Evolutionary conservation across 805 yeast species (phyloP).

Genomic region (Kluyveromyces aestuarii): DNA sequence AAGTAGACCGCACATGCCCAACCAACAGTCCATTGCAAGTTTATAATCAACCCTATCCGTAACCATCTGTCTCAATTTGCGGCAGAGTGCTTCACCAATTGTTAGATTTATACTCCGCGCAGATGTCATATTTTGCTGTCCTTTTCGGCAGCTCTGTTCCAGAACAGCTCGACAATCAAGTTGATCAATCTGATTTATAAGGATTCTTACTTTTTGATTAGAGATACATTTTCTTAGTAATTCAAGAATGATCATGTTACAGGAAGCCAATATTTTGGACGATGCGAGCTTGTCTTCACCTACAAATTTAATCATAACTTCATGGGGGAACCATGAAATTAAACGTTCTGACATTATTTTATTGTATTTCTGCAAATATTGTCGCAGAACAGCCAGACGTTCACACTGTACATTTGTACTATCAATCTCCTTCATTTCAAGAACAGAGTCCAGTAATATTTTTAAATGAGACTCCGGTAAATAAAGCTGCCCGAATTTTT

Average conservation of each 20-base stretch:
- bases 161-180: background rate
- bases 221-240: constrained; percentile 17
- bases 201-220: background rate
- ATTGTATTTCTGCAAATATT: constrained; percentile 17
- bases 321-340: constrained; percentile 20
- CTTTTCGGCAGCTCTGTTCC: background rate
- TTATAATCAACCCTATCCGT: constrained; percentile 14
- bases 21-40: constrained; percentile 24
- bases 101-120: constrained; percentile 1
- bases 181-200: background rate
- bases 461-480: constrained; percentile 9
- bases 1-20: constrained; percentile 19
- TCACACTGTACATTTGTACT: constrained; percentile 21
- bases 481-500: constrained; percentile 15
- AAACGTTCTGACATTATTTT: constrained; percentile 14
- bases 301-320: constrained; percentile 17
- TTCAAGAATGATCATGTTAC: constrained; percentile 17
- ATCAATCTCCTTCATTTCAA: constrained; percentile 16
- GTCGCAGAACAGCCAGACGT: constrained; percentile 16
- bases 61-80: constrained; percentile 11
- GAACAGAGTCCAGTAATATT: constrained; percentile 9
- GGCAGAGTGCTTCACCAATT: constrained; percentile 12
- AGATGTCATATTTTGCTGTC: no score
- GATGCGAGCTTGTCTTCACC: constrained; percentile 13
- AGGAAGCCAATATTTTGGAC: constrained; percentile 11